Evolutionary conservation across 306 rosid genomes (phyloP).

Genomic region (Chamaecrista fasciculata): DNA sequence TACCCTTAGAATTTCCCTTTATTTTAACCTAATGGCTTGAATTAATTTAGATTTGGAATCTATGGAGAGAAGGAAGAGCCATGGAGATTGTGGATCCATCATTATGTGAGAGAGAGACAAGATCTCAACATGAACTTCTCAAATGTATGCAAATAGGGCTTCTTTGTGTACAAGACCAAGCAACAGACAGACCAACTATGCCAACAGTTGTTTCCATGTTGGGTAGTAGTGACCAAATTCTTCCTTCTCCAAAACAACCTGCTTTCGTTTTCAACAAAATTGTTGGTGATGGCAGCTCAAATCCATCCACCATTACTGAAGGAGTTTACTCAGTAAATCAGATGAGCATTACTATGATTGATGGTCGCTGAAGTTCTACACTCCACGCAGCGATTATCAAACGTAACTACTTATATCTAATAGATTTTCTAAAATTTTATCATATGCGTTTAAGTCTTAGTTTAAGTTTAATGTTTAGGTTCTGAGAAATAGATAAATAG

Average conservation of each 20-base stretch:
- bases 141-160: constrained; percentile 71
- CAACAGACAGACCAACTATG: constrained; percentile 67
- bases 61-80: constrained; percentile 49
- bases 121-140: constrained; percentile 29
- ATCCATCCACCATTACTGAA: constrained; percentile 1
- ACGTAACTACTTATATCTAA: too few species aligned
- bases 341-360: constrained; percentile 5
- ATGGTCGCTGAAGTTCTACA: constrained; percentile 1
- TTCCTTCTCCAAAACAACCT: constrained; percentile 64
- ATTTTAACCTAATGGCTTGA: neutral
- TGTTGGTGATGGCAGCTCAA: neutral
- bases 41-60: constrained; percentile 50
- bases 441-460: too few species aligned
- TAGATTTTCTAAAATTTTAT: too few species aligned
- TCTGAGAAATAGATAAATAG: too few species aligned
- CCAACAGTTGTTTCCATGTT: constrained; percentile 57
- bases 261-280: constrained; percentile 48
- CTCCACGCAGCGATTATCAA: too few species aligned
- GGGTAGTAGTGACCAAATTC: constrained; percentile 41
- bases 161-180: constrained; percentile 59
- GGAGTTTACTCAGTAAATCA: constrained; percentile 39
- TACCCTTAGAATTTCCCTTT: too few species aligned
- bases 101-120: constrained; percentile 35
- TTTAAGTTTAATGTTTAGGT: too few species aligned
- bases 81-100: constrained; percentile 43